Percentiles rank a stretch among this genome's conserved stretches.
phyloP scores from a whole-genome alignment of 2,329 filamentous ascomycete genomes.

The Neofusicoccum laricinum region DNA sequence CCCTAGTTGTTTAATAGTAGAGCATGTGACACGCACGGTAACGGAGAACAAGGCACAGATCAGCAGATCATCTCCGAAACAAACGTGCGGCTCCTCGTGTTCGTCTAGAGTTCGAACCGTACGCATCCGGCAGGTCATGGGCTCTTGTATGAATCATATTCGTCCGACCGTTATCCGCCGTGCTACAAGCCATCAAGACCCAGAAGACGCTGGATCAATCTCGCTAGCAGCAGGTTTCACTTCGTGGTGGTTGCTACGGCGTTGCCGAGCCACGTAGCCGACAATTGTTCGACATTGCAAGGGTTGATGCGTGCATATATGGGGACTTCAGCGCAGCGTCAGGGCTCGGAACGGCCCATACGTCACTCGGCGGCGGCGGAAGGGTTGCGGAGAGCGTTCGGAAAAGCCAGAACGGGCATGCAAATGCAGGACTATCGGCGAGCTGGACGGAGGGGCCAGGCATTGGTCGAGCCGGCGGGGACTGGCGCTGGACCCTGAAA shows the following conservation, averaged over 20 bases:
- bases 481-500: conserved; percentile 5
- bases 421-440: background rate
- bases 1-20: background rate
- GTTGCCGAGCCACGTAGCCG: background rate
- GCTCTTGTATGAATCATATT: background rate
- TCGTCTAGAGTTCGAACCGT: background rate
- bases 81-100: background rate
- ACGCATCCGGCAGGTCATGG: background rate
- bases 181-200: background rate
- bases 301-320: background rate
- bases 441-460: background rate
- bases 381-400: background rate
- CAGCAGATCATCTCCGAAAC: background rate
- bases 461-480: background rate
- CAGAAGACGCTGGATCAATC: background rate
- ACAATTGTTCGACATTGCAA: background rate
- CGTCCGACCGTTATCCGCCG: background rate
- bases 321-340: background rate
- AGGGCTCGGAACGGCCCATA: conserved; percentile 5
- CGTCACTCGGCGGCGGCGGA: background rate
- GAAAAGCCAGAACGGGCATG: background rate
- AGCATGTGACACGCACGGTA: background rate
- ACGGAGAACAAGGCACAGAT: background rate
- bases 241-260: background rate
- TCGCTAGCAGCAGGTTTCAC: background rate